Conservation (phyloP, 805 yeast species). For the Candida arabinofermentans region DNA sequence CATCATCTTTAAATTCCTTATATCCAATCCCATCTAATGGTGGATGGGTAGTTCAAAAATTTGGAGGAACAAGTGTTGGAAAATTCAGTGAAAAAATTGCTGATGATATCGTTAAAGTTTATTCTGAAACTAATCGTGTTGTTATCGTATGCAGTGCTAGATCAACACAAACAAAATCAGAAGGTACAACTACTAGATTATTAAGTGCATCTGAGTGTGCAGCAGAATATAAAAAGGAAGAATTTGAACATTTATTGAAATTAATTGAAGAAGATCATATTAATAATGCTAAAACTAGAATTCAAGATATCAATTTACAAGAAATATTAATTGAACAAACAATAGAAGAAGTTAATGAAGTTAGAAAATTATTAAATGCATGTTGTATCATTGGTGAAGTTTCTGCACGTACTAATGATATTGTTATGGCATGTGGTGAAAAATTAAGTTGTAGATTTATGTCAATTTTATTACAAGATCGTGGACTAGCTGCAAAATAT, state of each 20-base stretch:
- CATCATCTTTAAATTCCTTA: conserved; percentile 18
- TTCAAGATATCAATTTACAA: conserved; percentile 44
- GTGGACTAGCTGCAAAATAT: conserved; percentile 72
- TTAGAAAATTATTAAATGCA: conserved; percentile 72
- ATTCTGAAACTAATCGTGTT: conserved; percentile 56
- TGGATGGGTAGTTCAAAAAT: conserved; percentile 84
- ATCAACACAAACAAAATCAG: conserved; percentile 84
- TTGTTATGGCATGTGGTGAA: conserved; percentile 92
- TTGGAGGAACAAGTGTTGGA: conserved; percentile 97
- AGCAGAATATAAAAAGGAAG: conserved; percentile 48
- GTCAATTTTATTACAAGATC: conserved; percentile 79
- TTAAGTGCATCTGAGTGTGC: conserved; percentile 81
- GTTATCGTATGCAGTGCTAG: conserved; percentile 97
- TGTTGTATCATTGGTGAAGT: conserved; percentile 91
- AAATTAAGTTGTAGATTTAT: conserved; percentile 86
- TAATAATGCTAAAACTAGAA: conserved; percentile 56
- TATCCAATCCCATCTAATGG: conserved; percentile 13
- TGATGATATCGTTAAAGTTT: conserved; percentile 73
- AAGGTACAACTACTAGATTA: conserved; percentile 91
- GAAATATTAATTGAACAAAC: conserved; percentile 56
- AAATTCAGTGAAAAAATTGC: conserved; percentile 86
- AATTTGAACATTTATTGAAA: conserved; percentile 53
- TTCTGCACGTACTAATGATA: conserved; percentile 80
- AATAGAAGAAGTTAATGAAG: conserved; percentile 59
- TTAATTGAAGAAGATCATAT: conserved; percentile 76